Conservation (phyloP, 2,329 filamentous ascomycete genomes). For the Furcasterigmium furcatum region DNA sequence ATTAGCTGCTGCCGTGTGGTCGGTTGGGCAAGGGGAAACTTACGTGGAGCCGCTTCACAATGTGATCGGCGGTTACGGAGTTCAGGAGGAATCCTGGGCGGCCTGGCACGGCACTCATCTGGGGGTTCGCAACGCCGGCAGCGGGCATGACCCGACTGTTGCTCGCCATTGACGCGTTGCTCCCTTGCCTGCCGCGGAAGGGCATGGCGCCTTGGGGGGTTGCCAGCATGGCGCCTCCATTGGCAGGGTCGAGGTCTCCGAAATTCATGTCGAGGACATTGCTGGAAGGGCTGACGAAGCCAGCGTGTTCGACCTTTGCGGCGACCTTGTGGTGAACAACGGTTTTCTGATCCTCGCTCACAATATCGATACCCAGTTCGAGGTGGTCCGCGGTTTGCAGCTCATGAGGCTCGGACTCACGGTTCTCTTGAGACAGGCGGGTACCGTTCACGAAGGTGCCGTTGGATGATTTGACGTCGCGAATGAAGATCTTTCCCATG, state of each 20-base stretch:
- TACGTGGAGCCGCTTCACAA: conserved; percentile 83
- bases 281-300: conserved; percentile 70
- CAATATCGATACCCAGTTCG: conserved; percentile 96
- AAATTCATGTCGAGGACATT: conserved; percentile 88
- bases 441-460: conserved; percentile 96
- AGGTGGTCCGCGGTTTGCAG: conserved; percentile 87
- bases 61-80: conserved; percentile 89
- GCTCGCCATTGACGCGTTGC: conserved; percentile 59
- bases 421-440: conserved; percentile 86
- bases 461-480: conserved; percentile 97
- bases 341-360: conserved; percentile 97
- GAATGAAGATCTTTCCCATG: conserved; percentile 89
- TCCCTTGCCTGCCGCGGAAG: conserved; percentile 66
- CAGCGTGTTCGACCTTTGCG: conserved; percentile 93
- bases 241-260: conserved; percentile 82
- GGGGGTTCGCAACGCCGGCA: conserved; percentile 43
- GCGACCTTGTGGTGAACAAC: conserved; percentile 98
- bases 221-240: conserved; percentile 68
- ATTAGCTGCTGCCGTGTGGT: too few relatives aligned
- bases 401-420: conserved; percentile 94
- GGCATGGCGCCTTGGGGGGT: conserved; percentile 63
- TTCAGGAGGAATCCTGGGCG: conserved; percentile 84
- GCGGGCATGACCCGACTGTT: conserved; percentile 60
- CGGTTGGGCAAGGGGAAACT: too few relatives aligned
- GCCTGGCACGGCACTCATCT: conserved; percentile 60